Percentiles rank a stretch among this genome's conserved stretches.
Evolutionary conservation across 441 rosid species (phyloP).

Genomic region (Croton laevigatus): DNA sequence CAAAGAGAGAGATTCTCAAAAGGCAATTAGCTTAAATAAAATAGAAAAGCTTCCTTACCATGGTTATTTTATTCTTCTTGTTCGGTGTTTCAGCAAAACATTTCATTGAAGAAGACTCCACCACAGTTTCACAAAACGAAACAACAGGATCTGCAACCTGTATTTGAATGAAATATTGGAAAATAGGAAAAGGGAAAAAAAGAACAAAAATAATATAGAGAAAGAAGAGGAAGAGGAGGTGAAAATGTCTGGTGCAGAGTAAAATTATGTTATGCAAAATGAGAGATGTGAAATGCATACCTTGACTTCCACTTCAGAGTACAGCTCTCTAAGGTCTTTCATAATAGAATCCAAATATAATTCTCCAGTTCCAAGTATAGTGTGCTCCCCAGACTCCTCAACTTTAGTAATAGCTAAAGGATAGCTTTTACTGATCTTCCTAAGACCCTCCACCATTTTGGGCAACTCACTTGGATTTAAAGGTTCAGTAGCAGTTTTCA

Average conservation of each 20-base stretch:
- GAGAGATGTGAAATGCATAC: conserved; percentile 30
- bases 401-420: conserved; percentile 56
- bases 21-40: conserved; percentile 1
- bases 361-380: conserved; percentile 95
- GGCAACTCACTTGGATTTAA: conserved; percentile 98
- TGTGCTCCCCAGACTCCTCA: conserved; percentile 98
- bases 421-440: conserved; percentile 98
- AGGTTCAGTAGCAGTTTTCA: conserved; percentile 98
- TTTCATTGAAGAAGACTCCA: conserved; percentile 83
- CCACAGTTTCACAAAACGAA: conserved; percentile 96
- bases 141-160: conserved; percentile 98
- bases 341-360: conserved; percentile 92
- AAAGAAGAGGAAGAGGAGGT: not conserved
- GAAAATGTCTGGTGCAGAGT: not conserved
- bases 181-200: not conserved
- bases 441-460: conserved; percentile 98
- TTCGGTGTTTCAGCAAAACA: conserved; percentile 98
- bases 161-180: conserved; percentile 22
- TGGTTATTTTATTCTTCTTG: conserved; percentile 94
- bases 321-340: conserved; percentile 98
- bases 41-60: conserved; percentile 44
- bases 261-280: conserved; percentile 14
- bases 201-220: not conserved
- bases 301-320: conserved; percentile 99
- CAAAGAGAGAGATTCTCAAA: not conserved